Conservation (phyloP, 495 filamentous ascomycete species). For the Copromyces sp. region DNA sequence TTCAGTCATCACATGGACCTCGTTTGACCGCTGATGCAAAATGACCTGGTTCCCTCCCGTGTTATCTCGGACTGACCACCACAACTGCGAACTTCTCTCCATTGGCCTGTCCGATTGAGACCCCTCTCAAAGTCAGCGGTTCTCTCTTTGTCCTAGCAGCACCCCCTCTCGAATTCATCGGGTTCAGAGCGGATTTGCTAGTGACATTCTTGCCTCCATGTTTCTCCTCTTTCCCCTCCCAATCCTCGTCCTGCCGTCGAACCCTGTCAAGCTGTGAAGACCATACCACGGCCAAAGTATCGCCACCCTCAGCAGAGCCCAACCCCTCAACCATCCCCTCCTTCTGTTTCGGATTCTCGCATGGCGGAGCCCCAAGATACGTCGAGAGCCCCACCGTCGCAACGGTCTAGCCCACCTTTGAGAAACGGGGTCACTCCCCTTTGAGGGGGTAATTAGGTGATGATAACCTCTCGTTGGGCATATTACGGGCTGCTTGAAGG, state of each 20-base stretch:
- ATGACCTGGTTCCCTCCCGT: not conserved
- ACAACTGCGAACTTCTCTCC: not conserved
- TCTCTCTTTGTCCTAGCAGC: not conserved
- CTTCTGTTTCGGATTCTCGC: not conserved
- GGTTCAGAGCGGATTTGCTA: not conserved
- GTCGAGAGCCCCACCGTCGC: not conserved
- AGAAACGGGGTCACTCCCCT: not conserved
- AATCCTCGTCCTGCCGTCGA: not conserved
- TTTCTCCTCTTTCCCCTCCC: not conserved
- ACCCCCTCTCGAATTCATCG: not conserved
- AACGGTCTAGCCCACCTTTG: not conserved
- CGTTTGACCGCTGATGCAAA: not conserved
- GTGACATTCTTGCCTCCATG: not conserved
- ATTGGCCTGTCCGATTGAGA: not conserved
- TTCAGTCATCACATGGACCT: not conserved
- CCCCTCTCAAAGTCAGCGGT: not conserved
- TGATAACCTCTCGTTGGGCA: not conserved
- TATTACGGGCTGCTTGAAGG: not conserved
- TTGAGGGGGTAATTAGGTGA: not conserved
- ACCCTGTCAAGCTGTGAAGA: not conserved
- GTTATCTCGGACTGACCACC: not conserved
- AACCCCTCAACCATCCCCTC: not conserved
- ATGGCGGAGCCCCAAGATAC: not conserved
- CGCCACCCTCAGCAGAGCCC: not conserved
- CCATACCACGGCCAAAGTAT: not conserved